Evolutionary conservation across 2,329 filamentous ascomycete genomes (phyloP).

Genomic region (Ascochyta lentis): DNA sequence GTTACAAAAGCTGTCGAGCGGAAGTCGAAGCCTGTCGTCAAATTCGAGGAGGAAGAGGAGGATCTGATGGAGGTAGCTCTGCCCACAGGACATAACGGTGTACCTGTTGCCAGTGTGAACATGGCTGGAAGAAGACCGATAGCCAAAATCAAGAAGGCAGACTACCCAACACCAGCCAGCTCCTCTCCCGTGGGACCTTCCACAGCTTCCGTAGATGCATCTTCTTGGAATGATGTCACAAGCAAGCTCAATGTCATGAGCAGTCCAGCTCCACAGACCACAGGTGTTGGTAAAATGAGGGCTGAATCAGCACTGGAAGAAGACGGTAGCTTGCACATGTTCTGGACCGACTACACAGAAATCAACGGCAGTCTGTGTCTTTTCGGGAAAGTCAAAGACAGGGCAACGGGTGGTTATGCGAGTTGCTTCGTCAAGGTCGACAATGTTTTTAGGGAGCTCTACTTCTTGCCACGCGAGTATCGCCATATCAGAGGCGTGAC

Average conservation of each 20-base stretch:
- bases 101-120: slow-evolving; percentile 77
- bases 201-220: slow-evolving; percentile 69
- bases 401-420: slow-evolving; percentile 76
- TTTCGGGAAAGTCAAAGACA: slow-evolving; percentile 95
- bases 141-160: slow-evolving; percentile 72
- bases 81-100: slow-evolving; percentile 67
- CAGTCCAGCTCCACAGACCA: slow-evolving; percentile 70
- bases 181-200: slow-evolving; percentile 75
- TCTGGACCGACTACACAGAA: slow-evolving; percentile 97
- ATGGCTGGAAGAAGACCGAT: slow-evolving; percentile 79
- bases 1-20: slow-evolving; percentile 78
- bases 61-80: slow-evolving; percentile 87
- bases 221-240: slow-evolving; percentile 87
- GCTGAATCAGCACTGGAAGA: slow-evolving; percentile 88
- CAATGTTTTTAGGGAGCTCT: slow-evolving; percentile 91
- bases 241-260: slow-evolving; percentile 85
- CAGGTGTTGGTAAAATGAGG: slow-evolving; percentile 78
- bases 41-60: slow-evolving; percentile 73
- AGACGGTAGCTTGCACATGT: slow-evolving; percentile 90
- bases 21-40: slow-evolving; percentile 64
- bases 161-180: slow-evolving; percentile 73
- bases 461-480: slow-evolving; percentile 82
- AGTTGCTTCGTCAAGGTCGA: slow-evolving; percentile 97
- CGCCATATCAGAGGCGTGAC: slow-evolving; percentile 66
- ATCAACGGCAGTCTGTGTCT: slow-evolving; percentile 89